phyloP scores from a whole-genome alignment of 805 yeast species.

The Hagleromyces aurorensis region DNA sequence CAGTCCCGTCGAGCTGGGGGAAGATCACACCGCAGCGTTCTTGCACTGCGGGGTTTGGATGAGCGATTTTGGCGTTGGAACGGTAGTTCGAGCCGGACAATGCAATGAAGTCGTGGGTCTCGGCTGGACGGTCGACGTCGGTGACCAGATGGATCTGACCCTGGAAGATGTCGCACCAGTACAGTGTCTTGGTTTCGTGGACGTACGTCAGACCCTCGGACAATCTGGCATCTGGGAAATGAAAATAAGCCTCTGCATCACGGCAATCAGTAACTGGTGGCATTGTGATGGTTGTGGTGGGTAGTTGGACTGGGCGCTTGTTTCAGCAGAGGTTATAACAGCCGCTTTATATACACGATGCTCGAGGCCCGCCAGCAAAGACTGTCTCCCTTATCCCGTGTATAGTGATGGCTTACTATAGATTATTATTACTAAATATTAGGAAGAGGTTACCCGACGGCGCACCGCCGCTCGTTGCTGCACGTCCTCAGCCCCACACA shows the following conservation, averaged over 20 bases:
- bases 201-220: conserved; percentile 65
- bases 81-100: conserved; percentile 9
- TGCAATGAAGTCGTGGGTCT: conserved; percentile 17
- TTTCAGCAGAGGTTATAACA: too few species aligned
- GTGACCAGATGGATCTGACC: conserved; percentile 32
- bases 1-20: conserved; percentile 39
- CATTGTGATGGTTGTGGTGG: too few species aligned
- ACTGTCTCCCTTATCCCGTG: too few species aligned
- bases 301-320: too few species aligned
- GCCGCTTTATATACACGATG: too few species aligned
- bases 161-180: conserved; percentile 37
- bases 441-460: too few species aligned
- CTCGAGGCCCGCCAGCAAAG: too few species aligned
- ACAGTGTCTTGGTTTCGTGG: conserved; percentile 41
- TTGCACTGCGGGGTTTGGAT: too few species aligned
- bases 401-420: too few species aligned
- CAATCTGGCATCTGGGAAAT: conserved; percentile 32
- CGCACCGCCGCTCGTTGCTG: too few species aligned
- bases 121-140: conserved; percentile 16
- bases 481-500: too few species aligned
- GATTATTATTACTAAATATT: too few species aligned
- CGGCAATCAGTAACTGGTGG: conserved; percentile 10
- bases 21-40: conserved; percentile 66
- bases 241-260: conserved; percentile 15
- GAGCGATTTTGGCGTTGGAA: conserved; percentile 1